These are phyloP conservation scores for Salvia sclarea DNA, from an alignment of 305 asterid genomes.

Conservation along the genomic window DNA sequence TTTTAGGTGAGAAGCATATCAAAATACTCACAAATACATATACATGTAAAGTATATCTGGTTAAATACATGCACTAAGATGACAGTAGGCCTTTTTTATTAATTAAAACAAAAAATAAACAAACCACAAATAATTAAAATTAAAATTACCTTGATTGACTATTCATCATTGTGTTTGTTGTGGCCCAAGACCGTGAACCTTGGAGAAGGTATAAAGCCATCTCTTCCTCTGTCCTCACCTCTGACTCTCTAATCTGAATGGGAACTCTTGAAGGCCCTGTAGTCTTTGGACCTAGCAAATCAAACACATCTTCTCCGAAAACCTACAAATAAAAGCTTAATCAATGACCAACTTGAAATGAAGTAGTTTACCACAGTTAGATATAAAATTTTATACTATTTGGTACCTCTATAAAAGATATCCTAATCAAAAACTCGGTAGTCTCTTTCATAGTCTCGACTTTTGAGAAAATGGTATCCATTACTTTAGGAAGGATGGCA, in stretches of 20 bases:
- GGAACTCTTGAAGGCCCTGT: slow-evolving; percentile 76
- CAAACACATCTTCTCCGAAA: slow-evolving; percentile 96
- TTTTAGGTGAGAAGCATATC: slow-evolving; percentile 24
- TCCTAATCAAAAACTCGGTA: slow-evolving; percentile 75
- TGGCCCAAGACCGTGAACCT: slow-evolving; percentile 91
- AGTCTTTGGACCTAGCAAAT: slow-evolving; percentile 64
- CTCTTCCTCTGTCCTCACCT: slow-evolving; percentile 83
- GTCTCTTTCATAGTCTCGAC: slow-evolving; percentile 65
- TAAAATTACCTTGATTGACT: slow-evolving; percentile 87
- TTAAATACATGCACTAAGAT: neutral
- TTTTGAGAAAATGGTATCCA: slow-evolving; percentile 73
- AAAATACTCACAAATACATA: neutral
- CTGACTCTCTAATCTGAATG: slow-evolving; percentile 93
- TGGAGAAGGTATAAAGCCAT: slow-evolving; percentile 79
- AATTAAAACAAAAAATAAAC: neutral
- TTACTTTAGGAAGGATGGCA: slow-evolving; percentile 87
- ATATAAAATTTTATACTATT: slow-evolving; percentile 5
- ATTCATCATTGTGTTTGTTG: slow-evolving; percentile 97
- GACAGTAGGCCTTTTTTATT: too few relatives aligned
- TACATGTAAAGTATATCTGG: neutral
- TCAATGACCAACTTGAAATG: slow-evolving; percentile 8
- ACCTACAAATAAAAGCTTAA: slow-evolving; percentile 49
- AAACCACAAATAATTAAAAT: neutral
- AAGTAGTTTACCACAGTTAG: neutral
- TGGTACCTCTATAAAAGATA: slow-evolving; percentile 90